A percentile compares a stretch with the other conserved stretches of the same genome.
phyloP scores from a whole-genome alignment of 768 basidiomycete genomes.

The Leccinum boreale region DNA sequence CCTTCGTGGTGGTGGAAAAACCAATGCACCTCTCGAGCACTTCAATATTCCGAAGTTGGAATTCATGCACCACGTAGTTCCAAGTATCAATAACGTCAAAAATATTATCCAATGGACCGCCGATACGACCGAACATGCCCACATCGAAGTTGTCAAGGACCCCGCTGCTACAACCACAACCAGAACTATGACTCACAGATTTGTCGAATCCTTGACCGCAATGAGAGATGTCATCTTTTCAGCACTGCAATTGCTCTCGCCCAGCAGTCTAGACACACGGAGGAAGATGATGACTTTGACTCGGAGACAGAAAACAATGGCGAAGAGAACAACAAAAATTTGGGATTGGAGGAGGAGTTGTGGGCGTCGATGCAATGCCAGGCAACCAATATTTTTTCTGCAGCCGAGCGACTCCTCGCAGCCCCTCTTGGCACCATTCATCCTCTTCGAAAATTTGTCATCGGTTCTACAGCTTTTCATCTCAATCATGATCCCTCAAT shows the following conservation, averaged over 20 bases:
- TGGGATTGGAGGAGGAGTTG: background rate
- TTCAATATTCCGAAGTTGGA: background rate
- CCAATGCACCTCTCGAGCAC: background rate
- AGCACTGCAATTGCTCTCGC: background rate
- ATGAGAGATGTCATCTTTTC: background rate
- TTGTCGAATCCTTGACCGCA: background rate
- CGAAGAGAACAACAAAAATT: no score
- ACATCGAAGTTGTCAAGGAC: background rate
- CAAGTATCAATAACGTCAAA: background rate
- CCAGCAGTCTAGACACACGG: background rate
- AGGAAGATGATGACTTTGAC: background rate
- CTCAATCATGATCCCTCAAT: background rate
- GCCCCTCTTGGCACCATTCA: background rate
- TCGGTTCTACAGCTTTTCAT: background rate
- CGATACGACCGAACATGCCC: background rate
- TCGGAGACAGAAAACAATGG: background rate
- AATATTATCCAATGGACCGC: background rate
- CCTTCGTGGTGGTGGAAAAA: background rate
- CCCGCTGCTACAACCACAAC: conserved; percentile 9
- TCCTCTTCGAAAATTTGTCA: background rate
- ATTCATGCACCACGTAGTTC: background rate
- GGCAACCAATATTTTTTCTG: background rate
- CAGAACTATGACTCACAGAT: background rate
- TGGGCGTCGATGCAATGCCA: background rate
- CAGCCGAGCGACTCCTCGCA: background rate